Conservation (phyloP, 169 alveolate genomes). For the Cryptosporidium xiaoi region DNA sequence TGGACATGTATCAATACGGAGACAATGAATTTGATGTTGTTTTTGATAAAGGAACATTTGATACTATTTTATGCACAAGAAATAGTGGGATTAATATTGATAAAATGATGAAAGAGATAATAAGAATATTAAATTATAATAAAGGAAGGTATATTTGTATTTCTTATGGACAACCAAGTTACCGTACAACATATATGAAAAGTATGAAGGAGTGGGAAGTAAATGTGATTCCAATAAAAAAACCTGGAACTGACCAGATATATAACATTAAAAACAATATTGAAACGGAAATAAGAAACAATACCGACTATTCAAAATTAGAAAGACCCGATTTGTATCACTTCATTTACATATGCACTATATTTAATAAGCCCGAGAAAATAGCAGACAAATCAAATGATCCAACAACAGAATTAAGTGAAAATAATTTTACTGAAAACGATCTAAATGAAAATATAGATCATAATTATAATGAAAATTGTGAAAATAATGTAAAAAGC, state of each 20-base stretch:
- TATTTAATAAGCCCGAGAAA: slow-evolving; percentile 1
- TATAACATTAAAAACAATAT: slow-evolving; percentile 49
- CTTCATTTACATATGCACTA: slow-evolving; percentile 77
- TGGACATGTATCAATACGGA: slow-evolving; percentile 83
- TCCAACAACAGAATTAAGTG: too few relatives aligned
- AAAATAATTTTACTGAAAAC: too few relatives aligned
- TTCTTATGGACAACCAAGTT: slow-evolving; percentile 91
- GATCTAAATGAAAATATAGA: too few relatives aligned
- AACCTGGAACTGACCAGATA: slow-evolving; percentile 48
- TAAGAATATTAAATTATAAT: slow-evolving; percentile 57
- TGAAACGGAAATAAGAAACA: not conserved
- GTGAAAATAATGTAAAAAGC: too few relatives aligned
- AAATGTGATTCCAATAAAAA: slow-evolving; percentile 39
- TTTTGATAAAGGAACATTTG: slow-evolving; percentile 91
- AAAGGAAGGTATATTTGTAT: slow-evolving; percentile 90
- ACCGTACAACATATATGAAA: slow-evolving; percentile 84
- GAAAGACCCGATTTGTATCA: slow-evolving; percentile 72
- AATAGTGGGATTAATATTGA: slow-evolving; percentile 88
- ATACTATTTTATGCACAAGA: slow-evolving; percentile 91
- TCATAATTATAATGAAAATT: too few relatives aligned
- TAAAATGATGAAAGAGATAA: slow-evolving; percentile 86
- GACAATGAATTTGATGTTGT: slow-evolving; percentile 87
- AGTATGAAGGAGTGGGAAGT: slow-evolving; percentile 64
- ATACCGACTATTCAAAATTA: slow-evolving; percentile 10
- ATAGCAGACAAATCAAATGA: too few relatives aligned